Conservation (phyloP, 139 green algal species). For the Trebouxia sp. region DNA sequence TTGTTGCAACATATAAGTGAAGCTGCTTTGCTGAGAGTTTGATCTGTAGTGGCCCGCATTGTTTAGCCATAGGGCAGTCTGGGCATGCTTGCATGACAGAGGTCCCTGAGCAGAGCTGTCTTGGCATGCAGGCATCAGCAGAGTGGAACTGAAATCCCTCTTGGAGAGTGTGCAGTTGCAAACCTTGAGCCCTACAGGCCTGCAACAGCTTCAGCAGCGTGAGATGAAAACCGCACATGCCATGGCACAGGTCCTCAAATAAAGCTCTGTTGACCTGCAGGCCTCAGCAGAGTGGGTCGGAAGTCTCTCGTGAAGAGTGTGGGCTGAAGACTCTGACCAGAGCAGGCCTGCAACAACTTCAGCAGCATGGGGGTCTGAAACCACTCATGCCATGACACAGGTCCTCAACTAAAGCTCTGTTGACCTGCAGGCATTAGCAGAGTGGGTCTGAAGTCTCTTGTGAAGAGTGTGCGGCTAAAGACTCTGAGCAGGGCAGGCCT, state of each 20-base stretch:
- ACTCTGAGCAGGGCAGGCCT: constrained; percentile 43
- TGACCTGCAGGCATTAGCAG: constrained; percentile 43
- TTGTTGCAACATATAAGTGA: no score
- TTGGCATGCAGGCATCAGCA: constrained; percentile 45
- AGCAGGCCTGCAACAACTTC: constrained; percentile 77
- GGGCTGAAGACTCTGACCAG: constrained; percentile 53
- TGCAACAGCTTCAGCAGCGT: constrained; percentile 81
- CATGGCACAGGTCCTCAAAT: no score
- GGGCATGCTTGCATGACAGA: no score
- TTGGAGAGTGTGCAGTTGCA: constrained; percentile 67
- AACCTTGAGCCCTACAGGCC: constrained; percentile 47
- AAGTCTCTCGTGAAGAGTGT: constrained; percentile 71
- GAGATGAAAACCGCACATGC: no score
- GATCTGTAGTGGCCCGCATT: no score
- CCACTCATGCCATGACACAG: no score
- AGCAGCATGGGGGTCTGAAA: no score
- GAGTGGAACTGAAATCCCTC: constrained; percentile 62
- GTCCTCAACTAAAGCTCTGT: background rate
- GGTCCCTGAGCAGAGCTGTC: no score
- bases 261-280: no score
- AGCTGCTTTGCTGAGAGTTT: no score
- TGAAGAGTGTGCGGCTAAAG: constrained; percentile 67
- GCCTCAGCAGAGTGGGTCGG: constrained; percentile 53
- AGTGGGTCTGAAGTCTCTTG: constrained; percentile 65
- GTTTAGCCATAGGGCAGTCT: no score